Conservation (phyloP, 2,329 filamentous ascomycete genomes). For the Fusarium nygamai region DNA sequence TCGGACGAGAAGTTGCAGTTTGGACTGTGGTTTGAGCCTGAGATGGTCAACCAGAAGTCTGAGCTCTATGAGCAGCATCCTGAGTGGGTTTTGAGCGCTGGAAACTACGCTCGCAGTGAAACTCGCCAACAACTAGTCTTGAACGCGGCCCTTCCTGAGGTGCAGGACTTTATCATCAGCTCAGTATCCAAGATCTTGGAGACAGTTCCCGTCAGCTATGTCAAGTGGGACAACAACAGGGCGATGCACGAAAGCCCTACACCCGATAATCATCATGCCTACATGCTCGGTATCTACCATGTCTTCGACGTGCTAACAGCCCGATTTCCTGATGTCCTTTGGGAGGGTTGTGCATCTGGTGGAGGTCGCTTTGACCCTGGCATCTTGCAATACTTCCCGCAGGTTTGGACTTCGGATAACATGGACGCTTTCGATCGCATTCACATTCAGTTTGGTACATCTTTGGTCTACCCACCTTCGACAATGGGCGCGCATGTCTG, state of each 20-base stretch:
- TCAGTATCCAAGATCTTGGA: conserved; percentile 64
- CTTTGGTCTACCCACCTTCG: conserved; percentile 68
- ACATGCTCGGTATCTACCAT: conserved; percentile 71
- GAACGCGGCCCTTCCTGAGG: conserved; percentile 68
- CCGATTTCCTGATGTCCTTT: conserved; percentile 69
- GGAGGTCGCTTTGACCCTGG: conserved; percentile 73
- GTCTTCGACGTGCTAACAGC: conserved; percentile 69
- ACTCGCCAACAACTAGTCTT: conserved; percentile 69
- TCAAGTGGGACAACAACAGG: conserved; percentile 77
- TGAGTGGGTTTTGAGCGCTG: conserved; percentile 70
- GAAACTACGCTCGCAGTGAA: conserved; percentile 64
- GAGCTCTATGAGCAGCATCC: conserved; percentile 69
- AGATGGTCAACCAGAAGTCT: conserved; percentile 74
- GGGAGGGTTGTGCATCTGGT: conserved; percentile 73
- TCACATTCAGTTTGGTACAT: conserved; percentile 71
- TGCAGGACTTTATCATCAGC: conserved; percentile 70
- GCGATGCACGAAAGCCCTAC: conserved; percentile 68
- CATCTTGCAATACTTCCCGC: conserved; percentile 71
- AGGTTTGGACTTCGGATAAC: conserved; percentile 73
- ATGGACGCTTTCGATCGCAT: conserved; percentile 71
- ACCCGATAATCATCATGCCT: conserved; percentile 64
- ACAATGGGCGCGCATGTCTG: conserved; percentile 74
- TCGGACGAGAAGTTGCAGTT: conserved; percentile 62
- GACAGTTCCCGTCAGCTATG: conserved; percentile 64
- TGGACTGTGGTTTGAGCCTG: conserved; percentile 74